Base-by-base conservation (phyloP, 176 grass and related monocot species). In the Cenchrus americanus region DNA sequence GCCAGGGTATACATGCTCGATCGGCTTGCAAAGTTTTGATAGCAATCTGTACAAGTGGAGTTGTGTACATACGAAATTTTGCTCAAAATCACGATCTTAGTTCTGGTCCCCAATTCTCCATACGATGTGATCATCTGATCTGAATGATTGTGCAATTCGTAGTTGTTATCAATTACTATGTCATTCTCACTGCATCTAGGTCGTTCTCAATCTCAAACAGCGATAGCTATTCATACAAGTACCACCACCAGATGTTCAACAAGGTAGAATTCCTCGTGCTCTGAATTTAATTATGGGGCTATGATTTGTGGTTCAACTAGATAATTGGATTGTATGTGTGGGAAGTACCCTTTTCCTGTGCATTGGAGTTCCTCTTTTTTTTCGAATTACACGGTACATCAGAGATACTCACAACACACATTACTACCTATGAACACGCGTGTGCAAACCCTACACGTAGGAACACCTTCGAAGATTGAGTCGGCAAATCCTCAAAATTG, bases 21-120 rank as follows among this genome's bases (percentile, higher is more conserved):
- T 65, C 58, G 63, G 21, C 57, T 21, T 41, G 34, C 80, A 46
- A 23, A 72, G 5, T 66, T 84, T 79, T 84, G 47, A 37, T 37
- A 11, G 37, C 1, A 67, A 17, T 41, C 26, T 80, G 78, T 68
- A 42, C 6, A 3, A 73, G 48, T 32, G 18, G 6, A 62, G 32
- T 66, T 69, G 46, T 89, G 62, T 81, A 76, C 7, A 89, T 76
- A 54, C 13, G 48, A 73, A 85, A 47, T 80, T 84, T 80, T 69
- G 76, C 23, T 23, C n/a, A 6, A 1, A 17, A 80, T 74, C 5
- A 68, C 8, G 43, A 49, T 49, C 47, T 3, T 3, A 52, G 37
- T 88, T 69, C 80, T 52, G 30, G 30, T 75, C 27, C 15, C 58
- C 41, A n/a, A 3, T 27, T 24, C 1, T 0, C 23, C 5, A 22